A percentile compares a stretch with the other conserved stretches of the same genome.
These are phyloP conservation scores for Scenedesmus sp. DNA, from an alignment of 163 green algal species.

Conservation along the genomic window DNA sequence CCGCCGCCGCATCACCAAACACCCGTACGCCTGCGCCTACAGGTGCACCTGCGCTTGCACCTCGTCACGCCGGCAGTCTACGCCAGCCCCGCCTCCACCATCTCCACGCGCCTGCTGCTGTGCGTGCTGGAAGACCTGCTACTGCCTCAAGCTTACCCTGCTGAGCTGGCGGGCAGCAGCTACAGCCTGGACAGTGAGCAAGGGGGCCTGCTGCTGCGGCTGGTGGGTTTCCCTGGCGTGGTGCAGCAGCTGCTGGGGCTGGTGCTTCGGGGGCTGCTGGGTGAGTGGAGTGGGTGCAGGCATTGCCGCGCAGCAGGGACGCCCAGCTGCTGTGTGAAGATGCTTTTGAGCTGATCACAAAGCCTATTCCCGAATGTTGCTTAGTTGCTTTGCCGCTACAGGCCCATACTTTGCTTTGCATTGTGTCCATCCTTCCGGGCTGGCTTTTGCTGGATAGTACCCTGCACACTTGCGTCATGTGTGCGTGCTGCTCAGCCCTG, in stretches of 20 bases:
- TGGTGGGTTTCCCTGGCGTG: conserved; percentile 56
- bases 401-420: background rate
- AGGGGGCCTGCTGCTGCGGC: conserved; percentile 51
- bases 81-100: conserved; percentile 43
- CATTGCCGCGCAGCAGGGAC: no score
- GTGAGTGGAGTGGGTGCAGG: background rate
- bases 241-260: conserved; percentile 48
- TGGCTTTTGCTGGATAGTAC: no score
- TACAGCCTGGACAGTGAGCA: conserved; percentile 53
- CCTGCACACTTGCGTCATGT: no score
- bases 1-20: background rate
- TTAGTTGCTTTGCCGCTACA: background rate
- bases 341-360: background rate
- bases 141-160: conserved; percentile 60
- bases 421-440: background rate
- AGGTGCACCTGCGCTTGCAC: conserved; percentile 61
- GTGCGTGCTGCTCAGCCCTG: no score
- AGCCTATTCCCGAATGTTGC: background rate
- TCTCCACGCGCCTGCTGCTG: conserved; percentile 57
- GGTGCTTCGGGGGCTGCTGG: conserved; percentile 48
- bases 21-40: background rate
- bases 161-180: conserved; percentile 54
- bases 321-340: no score
- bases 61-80: conserved; percentile 60
- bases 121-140: conserved; percentile 62